Evolutionary conservation across 2,329 filamentous ascomycete genomes (phyloP), one percentile per base, ranked within the genome.

Genomic region (Grosmannia penicillata): DNA sequence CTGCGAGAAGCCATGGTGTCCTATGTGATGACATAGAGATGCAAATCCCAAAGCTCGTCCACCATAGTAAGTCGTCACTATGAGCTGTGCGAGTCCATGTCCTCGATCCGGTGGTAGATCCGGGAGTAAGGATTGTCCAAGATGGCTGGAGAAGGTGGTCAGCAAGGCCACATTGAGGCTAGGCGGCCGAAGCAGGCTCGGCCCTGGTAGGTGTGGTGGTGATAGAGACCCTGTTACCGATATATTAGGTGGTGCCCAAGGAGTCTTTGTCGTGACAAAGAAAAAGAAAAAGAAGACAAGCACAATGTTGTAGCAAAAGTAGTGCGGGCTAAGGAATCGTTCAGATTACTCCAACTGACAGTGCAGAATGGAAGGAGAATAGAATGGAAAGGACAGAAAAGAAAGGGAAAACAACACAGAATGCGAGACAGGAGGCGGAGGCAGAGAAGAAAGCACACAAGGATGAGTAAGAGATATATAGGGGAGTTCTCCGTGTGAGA

Each of bases 1-100:
- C 43, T 22, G 27, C 33, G 24, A 14, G 43, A 39, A 34, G 40
- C 37, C 43, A 44, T 44, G 21, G 15, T 44, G n/a, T 33, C 13
- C 2, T 13, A 27, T 24, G 2, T 6, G 33, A 23, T 17, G 8
- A 15, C 5, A 13, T 22, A 30, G 11, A 36, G 17, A 21, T n/a
- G n/a, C n/a, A 25, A 7, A 25, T 25, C 11, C 11, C 31, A 33
- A 31, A 9, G 19, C 35, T 34, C 35, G 37, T 41, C 6, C 25
- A n/a, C 6, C 15, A 37, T 18, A 30, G 19, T 22, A 29, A 14
- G 9, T 15, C 13, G 4, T 8, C 17, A 4, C 8, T 15, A 11
- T 31, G 21, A 14, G 8, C 28, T 31, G 13, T 31, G 26, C 21
- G n/a, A n/a, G n/a, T n/a, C n/a, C 27, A 30, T 37, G 15, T n/a